Conservation (phyloP, 176 grass and related monocot species). For the Phyllostachys edulis region DNA sequence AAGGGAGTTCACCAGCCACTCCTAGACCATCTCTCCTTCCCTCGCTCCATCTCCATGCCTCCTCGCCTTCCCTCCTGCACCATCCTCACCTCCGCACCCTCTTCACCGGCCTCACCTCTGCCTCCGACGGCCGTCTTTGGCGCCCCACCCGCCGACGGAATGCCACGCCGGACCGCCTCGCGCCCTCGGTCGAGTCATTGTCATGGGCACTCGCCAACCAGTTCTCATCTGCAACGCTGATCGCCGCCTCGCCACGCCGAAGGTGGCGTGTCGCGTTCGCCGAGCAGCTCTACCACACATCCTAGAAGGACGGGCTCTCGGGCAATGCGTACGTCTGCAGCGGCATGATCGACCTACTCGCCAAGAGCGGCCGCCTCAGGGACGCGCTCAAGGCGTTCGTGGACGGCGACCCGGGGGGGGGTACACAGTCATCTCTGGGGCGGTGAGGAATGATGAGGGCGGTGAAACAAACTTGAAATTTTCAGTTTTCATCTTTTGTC, state of each 20-base stretch:
- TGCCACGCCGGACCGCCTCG: constrained; percentile 32
- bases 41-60: background rate
- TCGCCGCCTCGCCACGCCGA: constrained; percentile 32
- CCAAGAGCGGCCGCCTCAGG: constrained; percentile 37
- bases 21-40: background rate
- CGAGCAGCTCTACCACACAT: constrained; percentile 49
- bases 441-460: constrained; percentile 45
- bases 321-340: constrained; percentile 53
- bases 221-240: constrained; percentile 41
- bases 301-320: constrained; percentile 53
- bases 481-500: no score
- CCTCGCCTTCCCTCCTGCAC: background rate
- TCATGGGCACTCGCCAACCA: constrained; percentile 28
- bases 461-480: no score
- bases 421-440: constrained; percentile 54
- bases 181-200: no score
- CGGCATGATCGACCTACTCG: constrained; percentile 52
- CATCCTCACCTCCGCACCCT: background rate
- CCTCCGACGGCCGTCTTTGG: no score
- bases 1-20: background rate
- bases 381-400: constrained; percentile 47
- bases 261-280: constrained; percentile 21
- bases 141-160: constrained; percentile 51
- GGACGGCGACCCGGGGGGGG: constrained; percentile 41
- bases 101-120: background rate